These are phyloP conservation scores for Entamoeba invadens DNA, from an alignment of 208 protist species.

Conservation along the genomic window DNA sequence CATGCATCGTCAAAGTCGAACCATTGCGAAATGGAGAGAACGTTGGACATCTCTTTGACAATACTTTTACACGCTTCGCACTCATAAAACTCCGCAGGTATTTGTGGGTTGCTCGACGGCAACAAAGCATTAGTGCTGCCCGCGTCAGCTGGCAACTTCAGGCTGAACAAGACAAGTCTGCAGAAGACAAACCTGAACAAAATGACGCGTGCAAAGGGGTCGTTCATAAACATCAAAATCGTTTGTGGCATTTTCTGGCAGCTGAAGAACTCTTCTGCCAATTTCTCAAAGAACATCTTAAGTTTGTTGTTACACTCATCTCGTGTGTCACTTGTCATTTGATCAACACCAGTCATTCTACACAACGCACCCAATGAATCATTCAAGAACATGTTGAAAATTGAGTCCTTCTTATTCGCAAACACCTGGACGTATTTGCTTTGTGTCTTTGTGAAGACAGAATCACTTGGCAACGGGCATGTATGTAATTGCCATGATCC, in stretches of 20 bases:
- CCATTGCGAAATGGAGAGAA: background rate
- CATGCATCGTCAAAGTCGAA: background rate
- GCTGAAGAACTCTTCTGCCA: background rate
- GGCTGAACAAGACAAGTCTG: background rate
- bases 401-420: background rate
- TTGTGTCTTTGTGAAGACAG: background rate
- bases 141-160: background rate
- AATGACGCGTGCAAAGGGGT: background rate
- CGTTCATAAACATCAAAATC: background rate
- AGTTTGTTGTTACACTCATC: background rate
- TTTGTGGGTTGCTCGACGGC: background rate
- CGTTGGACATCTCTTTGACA: background rate
- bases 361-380: background rate
- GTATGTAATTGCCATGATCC: background rate
- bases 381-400: background rate
- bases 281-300: background rate
- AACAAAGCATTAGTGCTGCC: background rate
- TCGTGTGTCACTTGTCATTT: background rate
- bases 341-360: constrained; percentile 1
- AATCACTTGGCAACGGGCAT: background rate
- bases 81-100: background rate
- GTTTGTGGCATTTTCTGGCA: background rate
- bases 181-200: background rate
- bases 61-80: background rate
- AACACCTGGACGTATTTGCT: background rate